phyloP scores from a whole-genome alignment of 2,329 filamentous ascomycete species.

The Cladosporium sp. region DNA sequence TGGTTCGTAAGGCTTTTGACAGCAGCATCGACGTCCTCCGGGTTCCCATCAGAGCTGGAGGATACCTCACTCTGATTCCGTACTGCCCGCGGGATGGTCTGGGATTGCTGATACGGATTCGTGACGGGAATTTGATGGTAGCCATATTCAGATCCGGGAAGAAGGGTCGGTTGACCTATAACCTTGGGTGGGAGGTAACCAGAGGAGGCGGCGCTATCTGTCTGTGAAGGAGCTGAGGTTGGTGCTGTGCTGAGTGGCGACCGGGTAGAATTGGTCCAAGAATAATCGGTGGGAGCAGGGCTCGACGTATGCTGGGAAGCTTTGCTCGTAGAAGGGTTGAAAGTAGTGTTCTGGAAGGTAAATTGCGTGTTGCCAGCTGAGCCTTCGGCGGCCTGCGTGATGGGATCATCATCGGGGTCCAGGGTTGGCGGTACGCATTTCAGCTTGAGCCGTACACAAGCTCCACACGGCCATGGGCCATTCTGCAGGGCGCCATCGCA shows the following conservation, averaged over 20 bases:
- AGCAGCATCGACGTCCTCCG: conserved; percentile 35
- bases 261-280: conserved; percentile 13
- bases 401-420: conserved; percentile 64
- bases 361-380: conserved; percentile 31
- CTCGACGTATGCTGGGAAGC: conserved; percentile 10
- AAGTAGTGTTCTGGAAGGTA: conserved; percentile 32
- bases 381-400: conserved; percentile 23
- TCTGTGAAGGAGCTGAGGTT: conserved; percentile 22
- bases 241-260: conserved; percentile 20
- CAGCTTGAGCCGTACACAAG: conserved; percentile 87
- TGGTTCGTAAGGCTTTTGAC: conserved; percentile 53
- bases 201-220: conserved; percentile 21
- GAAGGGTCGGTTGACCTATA: conserved; percentile 26
- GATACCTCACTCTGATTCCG: conserved; percentile 31
- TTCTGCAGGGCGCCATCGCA: conserved; percentile 97
- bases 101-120: conserved; percentile 24
- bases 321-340: conserved; percentile 19
- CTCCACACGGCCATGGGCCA: conserved; percentile 87
- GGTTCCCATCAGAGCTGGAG: conserved; percentile 32
- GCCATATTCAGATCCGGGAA: conserved; percentile 8
- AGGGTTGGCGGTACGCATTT: conserved; percentile 89
- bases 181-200: conserved; percentile 26
- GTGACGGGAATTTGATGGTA: not conserved
- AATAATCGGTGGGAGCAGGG: conserved; percentile 17
- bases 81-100: conserved; percentile 23